Conservation (phyloP, 805 yeast genomes). For the Yarrowia sp. region DNA sequence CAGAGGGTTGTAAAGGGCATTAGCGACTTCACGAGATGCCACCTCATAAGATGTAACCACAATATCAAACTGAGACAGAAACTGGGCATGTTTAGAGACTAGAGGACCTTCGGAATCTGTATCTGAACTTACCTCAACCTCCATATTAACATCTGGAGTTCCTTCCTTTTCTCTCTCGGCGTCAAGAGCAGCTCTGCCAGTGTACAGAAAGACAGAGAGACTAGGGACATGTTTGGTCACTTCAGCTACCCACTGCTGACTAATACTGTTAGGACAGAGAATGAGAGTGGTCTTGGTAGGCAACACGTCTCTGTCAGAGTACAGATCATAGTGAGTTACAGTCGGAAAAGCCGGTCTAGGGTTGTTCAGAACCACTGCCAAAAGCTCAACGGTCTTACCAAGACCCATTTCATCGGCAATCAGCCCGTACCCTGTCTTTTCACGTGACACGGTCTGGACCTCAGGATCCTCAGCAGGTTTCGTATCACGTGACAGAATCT, state of each 20-base stretch:
- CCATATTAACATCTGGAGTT: background rate
- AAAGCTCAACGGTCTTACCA: slow-evolving; percentile 90
- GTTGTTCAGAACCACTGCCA: slow-evolving; percentile 69
- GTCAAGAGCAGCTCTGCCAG: slow-evolving; percentile 55
- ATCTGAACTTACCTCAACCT: background rate
- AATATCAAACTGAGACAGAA: slow-evolving; percentile 69
- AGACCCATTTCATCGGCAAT: slow-evolving; percentile 97
- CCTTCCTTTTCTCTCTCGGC: slow-evolving; percentile 2
- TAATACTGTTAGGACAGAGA: slow-evolving; percentile 83
- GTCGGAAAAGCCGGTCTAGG: slow-evolving; percentile 53
- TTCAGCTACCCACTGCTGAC: slow-evolving; percentile 87
- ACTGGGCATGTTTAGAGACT: slow-evolving; percentile 55
- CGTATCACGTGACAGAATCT: background rate
- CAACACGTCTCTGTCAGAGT: slow-evolving; percentile 55
- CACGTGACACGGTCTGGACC: background rate
- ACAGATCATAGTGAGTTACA: slow-evolving; percentile 48
- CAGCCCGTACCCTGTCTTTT: slow-evolving; percentile 61
- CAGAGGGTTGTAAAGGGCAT: slow-evolving; percentile 71
- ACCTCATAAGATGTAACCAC: slow-evolving; percentile 80
- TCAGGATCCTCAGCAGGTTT: background rate
- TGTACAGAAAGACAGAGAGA: slow-evolving; percentile 67
- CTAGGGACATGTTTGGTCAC: slow-evolving; percentile 64
- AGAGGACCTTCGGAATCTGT: background rate
- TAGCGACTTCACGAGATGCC: slow-evolving; percentile 76
- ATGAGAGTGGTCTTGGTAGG: slow-evolving; percentile 76